Evolutionary conservation across 1,284 basidiomycete genomes (phyloP), one percentile per base, ranked within the genome.

Genomic region (Leccinum griseonigrum): DNA sequence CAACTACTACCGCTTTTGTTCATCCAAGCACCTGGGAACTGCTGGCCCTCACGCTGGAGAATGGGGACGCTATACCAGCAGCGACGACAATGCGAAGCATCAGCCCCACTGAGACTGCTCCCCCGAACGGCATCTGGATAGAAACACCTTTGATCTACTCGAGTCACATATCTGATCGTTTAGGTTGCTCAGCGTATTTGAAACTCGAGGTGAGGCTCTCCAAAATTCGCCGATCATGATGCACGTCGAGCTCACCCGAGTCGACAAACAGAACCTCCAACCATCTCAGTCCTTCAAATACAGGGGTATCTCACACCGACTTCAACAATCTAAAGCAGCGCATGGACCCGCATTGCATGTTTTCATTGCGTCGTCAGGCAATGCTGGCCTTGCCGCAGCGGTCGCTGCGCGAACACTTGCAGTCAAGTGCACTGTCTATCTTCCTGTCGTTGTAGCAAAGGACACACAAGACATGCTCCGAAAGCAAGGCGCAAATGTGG

Each of bases 271-370:
- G 90, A 88, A 82, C 66, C 76, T 91, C 2, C 90, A 92, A 60
- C 86, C 86, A 0, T 83, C 83, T 0, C 81, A 88, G 64, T 91
- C 89, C 3, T 92, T 90, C 83, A 91, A 92, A 71, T 86, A 82
- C 66, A 81, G 90, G 26, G 88, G 89, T 5, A 81, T 91, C 38
- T 87, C 87, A 18, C 77, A 81, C 63, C 87, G 87, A 66, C 78
- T 84, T 3, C 80, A 85, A 66, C 76, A 79, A 46, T 81, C 80
- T 29, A 78, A 81, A 60, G 75, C 79, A 58, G 75, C 71, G 22
- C 77, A 83, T 59, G 88, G 87, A 0, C 70, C 81, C 9, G 68
- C 69, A 40, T 76, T 85, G 6, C 88, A 90, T 70, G 77, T 86
- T 51, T 76, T 91, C 36, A 83, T 86, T 54, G 88, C 90, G 1